Conservation (phyloP, 2,329 filamentous ascomycete genomes). For the Aspergillus versicolor region DNA sequence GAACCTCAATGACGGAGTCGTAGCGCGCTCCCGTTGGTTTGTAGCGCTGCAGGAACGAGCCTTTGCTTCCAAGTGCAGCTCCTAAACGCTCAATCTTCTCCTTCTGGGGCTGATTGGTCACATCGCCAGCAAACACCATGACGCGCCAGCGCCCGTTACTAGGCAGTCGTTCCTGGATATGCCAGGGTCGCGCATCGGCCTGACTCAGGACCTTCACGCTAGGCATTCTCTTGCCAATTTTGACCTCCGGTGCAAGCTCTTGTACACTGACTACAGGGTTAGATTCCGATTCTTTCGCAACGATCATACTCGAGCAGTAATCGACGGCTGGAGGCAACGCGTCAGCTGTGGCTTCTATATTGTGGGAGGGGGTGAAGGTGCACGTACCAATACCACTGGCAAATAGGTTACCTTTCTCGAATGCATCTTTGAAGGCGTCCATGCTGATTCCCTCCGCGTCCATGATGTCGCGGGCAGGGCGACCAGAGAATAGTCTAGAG, state of each 20-base stretch:
- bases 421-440: conserved; percentile 62
- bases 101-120: conserved; percentile 47
- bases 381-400: conserved; percentile 51
- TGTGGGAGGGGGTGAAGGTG: too few species aligned
- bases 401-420: conserved; percentile 61
- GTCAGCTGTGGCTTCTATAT: not conserved
- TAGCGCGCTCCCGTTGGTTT: conserved; percentile 31
- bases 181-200: conserved; percentile 39
- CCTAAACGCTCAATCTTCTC: conserved; percentile 51
- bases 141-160: conserved; percentile 41
- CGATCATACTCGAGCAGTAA: conserved; percentile 57
- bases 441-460: conserved; percentile 63
- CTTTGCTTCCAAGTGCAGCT: conserved; percentile 31
- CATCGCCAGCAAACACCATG: conserved; percentile 60
- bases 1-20: conserved; percentile 12
- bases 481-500: conserved; percentile 56
- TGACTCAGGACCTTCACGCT: conserved; percentile 37
- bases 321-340: conserved; percentile 46
- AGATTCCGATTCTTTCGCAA: conserved; percentile 52
- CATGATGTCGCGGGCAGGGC: conserved; percentile 59
- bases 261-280: conserved; percentile 31
- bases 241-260: conserved; percentile 26
- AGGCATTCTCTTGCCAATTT: conserved; percentile 36
- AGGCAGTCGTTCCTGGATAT: conserved; percentile 36
- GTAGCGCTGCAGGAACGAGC: conserved; percentile 46